Conservation (phyloP, 345 rosid genomes). For the Gossypium longicalyx region DNA sequence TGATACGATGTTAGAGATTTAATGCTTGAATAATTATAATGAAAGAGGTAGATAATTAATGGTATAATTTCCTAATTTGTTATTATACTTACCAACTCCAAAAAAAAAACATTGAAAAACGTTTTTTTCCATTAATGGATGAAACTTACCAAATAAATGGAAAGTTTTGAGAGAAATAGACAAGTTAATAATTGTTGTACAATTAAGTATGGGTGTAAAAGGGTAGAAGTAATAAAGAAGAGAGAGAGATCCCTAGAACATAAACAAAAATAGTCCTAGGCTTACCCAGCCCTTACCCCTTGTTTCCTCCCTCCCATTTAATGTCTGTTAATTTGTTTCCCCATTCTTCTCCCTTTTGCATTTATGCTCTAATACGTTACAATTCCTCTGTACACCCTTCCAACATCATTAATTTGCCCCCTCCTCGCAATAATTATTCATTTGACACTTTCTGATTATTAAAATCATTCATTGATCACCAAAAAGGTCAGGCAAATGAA, state of each 20-base stretch:
- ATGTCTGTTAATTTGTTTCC: slow-evolving; percentile 3
- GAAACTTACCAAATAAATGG: neutral
- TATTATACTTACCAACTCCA: neutral
- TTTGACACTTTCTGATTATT: too few relatives aligned
- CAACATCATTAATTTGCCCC: slow-evolving; percentile 8
- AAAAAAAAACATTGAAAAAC: neutral
- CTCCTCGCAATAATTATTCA: too few relatives aligned
- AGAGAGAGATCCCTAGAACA: slow-evolving; percentile 3
- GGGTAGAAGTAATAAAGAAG: neutral
- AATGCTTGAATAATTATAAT: too few relatives aligned
- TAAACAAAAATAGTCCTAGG: neutral
- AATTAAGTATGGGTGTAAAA: neutral
- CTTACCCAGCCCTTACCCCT: neutral
- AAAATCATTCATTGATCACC: neutral
- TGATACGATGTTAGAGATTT: too few relatives aligned
- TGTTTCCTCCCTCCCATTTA: neutral
- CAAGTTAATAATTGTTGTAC: neutral
- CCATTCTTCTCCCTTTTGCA: neutral
- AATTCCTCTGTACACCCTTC: neutral
- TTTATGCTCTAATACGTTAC: slow-evolving; percentile 16
- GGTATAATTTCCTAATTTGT: neutral
- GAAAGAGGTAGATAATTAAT: too few relatives aligned
- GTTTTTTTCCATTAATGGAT: neutral
- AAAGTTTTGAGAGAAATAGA: neutral
- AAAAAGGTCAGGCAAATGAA: neutral